Conservation (phyloP, 495 filamentous ascomycete genomes). For the Aspergillus homomorphus region DNA sequence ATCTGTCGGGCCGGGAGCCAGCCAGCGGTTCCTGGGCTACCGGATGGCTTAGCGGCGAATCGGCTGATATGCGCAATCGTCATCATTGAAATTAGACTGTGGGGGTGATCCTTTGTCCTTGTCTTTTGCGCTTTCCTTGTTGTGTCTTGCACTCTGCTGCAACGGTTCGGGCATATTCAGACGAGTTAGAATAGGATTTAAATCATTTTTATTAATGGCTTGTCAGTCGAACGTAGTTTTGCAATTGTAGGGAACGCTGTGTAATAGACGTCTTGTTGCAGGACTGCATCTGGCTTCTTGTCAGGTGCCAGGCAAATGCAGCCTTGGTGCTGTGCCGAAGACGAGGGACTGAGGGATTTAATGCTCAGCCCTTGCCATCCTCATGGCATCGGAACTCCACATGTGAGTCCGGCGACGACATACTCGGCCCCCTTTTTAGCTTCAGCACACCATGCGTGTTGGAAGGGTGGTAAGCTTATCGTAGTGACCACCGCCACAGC, state of each 20-base stretch:
- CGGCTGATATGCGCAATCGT: background rate
- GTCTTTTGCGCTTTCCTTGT: background rate
- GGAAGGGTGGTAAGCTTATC: background rate
- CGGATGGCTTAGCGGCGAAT: slow-evolving; percentile 35
- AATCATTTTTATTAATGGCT: background rate
- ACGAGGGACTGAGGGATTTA: background rate
- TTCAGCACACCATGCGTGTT: no score
- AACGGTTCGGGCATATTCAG: background rate
- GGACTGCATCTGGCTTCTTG: background rate
- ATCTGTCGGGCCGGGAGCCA: slow-evolving; percentile 14
- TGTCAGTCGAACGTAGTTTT: background rate
- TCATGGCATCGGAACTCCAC: background rate
- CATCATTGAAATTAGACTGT: background rate
- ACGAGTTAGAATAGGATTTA: background rate
- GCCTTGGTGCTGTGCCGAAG: background rate
- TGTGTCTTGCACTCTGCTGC: background rate
- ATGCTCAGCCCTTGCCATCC: background rate
- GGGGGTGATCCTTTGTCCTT: background rate
- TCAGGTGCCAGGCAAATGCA: background rate
- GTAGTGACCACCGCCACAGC: background rate
- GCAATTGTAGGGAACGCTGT: background rate
- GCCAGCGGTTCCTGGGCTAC: slow-evolving; percentile 36
- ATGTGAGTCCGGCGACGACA: background rate
- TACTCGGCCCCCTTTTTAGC: no score
- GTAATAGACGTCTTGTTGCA: background rate